These are phyloP conservation scores for Acorus gramineus DNA, from an alignment of 106 monocot genomes.

Conservation along the genomic window DNA sequence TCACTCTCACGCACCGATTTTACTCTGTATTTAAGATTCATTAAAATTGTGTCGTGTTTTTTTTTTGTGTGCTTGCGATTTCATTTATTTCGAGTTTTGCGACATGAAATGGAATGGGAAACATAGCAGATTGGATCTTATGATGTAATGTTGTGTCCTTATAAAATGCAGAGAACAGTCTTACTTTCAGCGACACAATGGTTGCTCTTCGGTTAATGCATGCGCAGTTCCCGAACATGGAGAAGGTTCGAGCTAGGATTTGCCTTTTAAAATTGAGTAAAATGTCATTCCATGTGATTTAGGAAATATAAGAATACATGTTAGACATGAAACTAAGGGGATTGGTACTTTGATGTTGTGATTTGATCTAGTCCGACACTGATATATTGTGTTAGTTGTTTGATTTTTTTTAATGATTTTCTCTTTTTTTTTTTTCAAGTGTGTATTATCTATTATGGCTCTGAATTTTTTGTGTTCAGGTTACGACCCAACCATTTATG, in stretches of 20 bases:
- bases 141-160: background rate
- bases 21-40: too few relatives aligned
- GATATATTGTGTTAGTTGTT: background rate
- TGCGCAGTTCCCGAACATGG: conserved; percentile 62
- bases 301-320: too few relatives aligned
- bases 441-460: background rate
- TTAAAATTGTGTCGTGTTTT: too few relatives aligned
- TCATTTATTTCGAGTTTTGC: background rate
- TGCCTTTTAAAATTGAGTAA: too few relatives aligned
- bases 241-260: conserved; percentile 33
- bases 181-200: conserved; percentile 58
- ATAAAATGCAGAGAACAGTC: conserved; percentile 40
- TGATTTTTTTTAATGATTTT: background rate
- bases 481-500: conserved; percentile 55
- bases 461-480: conserved; percentile 25
- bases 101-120: background rate
- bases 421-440: background rate
- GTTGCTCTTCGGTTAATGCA: conserved; percentile 82
- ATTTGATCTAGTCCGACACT: background rate
- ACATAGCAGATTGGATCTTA: background rate
- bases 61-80: background rate
- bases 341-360: background rate
- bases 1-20: too few relatives aligned
- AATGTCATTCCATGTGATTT: too few relatives aligned
- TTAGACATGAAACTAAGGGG: too few relatives aligned